These are phyloP conservation scores for Pugionium dolabratum DNA, from an alignment of 345 rosid species.

Conservation along the genomic window DNA sequence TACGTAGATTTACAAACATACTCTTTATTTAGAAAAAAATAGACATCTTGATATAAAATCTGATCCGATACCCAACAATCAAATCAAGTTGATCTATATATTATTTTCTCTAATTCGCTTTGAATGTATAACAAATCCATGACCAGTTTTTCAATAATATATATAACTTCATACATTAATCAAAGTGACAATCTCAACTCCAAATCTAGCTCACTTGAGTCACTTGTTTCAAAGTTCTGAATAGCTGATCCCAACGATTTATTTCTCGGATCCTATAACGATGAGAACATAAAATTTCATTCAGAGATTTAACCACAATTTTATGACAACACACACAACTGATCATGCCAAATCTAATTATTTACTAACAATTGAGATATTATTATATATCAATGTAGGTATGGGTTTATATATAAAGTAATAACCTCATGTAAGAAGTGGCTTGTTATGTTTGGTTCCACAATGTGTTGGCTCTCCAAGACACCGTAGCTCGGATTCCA, in stretches of 20 bases:
- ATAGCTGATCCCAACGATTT: constrained; percentile 61
- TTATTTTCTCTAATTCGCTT: constrained; percentile 24
- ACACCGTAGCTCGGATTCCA: constrained; percentile 60
- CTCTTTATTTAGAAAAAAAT: background rate
- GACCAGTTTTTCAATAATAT: constrained; percentile 6
- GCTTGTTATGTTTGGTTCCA: constrained; percentile 62
- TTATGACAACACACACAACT: constrained; percentile 1
- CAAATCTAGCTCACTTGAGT: constrained; percentile 77
- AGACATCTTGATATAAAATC: constrained; percentile 11
- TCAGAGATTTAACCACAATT: constrained; percentile 9
- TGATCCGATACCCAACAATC: constrained; percentile 16
- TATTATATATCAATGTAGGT: background rate
- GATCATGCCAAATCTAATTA: constrained; percentile 12
- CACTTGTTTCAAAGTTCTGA: constrained; percentile 69
- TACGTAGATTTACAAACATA: constrained; percentile 19
- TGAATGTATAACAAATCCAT: constrained; percentile 18
- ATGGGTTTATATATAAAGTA: constrained; percentile 10
- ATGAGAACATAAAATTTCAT: background rate
- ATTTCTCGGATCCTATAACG: constrained; percentile 50
- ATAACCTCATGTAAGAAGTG: constrained; percentile 66
- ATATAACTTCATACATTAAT: constrained; percentile 19
- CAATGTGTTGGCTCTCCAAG: constrained; percentile 59
- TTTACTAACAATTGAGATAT: background rate
- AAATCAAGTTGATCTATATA: constrained; percentile 30
- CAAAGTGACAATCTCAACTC: constrained; percentile 81